Conservation (phyloP, 108 stramenopile genomes). For the Cylindrotheca fusiformis region DNA sequence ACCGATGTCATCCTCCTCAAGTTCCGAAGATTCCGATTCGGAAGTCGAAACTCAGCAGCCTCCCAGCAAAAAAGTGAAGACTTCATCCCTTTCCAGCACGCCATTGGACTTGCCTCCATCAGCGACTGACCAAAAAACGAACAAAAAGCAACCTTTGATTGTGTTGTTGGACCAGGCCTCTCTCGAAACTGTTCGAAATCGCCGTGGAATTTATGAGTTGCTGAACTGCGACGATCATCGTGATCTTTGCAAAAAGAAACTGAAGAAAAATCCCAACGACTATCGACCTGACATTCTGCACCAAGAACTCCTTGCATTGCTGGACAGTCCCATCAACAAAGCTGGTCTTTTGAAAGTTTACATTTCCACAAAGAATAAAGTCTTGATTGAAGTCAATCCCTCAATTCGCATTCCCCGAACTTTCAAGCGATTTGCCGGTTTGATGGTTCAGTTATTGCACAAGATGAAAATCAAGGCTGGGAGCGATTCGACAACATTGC, state of each 20-base stretch:
- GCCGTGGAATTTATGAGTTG: slow-evolving; percentile 90
- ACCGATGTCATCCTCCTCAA: slow-evolving; percentile 2
- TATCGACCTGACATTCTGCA: slow-evolving; percentile 98
- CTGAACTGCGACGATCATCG: slow-evolving; percentile 99
- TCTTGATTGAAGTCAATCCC: slow-evolving; percentile 95
- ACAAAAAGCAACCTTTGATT: slow-evolving; percentile 52
- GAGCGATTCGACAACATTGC: slow-evolving; percentile 83
- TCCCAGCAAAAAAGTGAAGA: slow-evolving; percentile 49
- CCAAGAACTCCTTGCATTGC: slow-evolving; percentile 94
- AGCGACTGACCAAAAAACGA: slow-evolving; percentile 32
- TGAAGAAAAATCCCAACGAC: slow-evolving; percentile 88
- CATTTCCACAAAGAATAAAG: slow-evolving; percentile 87
- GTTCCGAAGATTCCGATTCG: slow-evolving; percentile 16
- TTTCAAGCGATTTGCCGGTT: slow-evolving; percentile 92
- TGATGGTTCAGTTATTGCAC: slow-evolving; percentile 97
- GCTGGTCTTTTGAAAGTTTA: slow-evolving; percentile 91
- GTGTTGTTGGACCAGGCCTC: slow-evolving; percentile 92
- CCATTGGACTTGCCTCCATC: slow-evolving; percentile 70
- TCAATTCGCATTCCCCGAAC: slow-evolving; percentile 94
- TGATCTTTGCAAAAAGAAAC: slow-evolving; percentile 87
- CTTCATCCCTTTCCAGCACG: slow-evolving; percentile 22
- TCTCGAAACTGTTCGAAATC: slow-evolving; percentile 97
- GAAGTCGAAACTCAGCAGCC: slow-evolving; percentile 13
- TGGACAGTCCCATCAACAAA: slow-evolving; percentile 98
- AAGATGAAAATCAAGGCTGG: slow-evolving; percentile 99